Conservation (phyloP, 2,329 filamentous ascomycete species). For the Chaetomiaceae sp. region DNA sequence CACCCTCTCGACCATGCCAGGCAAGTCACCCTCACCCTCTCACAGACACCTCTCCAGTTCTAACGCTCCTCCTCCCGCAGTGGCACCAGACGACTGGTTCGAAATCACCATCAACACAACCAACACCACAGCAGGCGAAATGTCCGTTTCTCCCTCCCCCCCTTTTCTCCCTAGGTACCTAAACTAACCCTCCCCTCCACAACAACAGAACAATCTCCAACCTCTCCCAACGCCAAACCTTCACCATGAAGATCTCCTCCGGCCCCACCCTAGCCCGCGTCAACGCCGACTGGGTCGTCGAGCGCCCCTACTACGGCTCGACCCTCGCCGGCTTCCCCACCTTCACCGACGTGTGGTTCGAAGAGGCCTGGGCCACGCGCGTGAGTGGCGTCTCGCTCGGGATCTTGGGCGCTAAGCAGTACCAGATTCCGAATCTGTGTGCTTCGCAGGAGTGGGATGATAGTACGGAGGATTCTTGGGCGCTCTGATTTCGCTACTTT, state of each 20-base stretch:
- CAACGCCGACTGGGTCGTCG: constrained; percentile 29
- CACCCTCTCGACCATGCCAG: constrained; percentile 20
- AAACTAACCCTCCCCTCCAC: not conserved
- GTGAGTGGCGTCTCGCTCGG: constrained; percentile 8
- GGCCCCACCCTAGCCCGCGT: constrained; percentile 23
- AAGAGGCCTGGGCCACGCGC: constrained; percentile 20
- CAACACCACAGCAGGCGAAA: constrained; percentile 18
- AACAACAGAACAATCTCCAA: constrained; percentile 22
- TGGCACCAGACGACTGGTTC: constrained; percentile 25
- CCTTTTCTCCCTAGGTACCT: not conserved
- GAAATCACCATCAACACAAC: constrained; percentile 26
- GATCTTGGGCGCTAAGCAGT: constrained; percentile 24
- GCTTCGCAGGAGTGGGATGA: constrained; percentile 21
- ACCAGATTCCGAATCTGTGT: constrained; percentile 22
- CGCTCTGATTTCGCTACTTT: not conserved
- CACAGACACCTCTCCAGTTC: not conserved
- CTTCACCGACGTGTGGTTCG: constrained; percentile 27
- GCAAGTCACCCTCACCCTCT: not conserved
- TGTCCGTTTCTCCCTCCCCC: constrained; percentile 17
- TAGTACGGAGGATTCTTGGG: constrained; percentile 15
- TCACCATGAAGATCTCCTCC: constrained; percentile 13
- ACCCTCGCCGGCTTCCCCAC: constrained; percentile 20
- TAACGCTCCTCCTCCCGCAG: constrained; percentile 5
- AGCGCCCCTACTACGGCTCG: constrained; percentile 23
- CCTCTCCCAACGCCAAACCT: constrained; percentile 13